phyloP scores from a whole-genome alignment of 1,139 yeast species.

The Suhomyces maxii region DNA sequence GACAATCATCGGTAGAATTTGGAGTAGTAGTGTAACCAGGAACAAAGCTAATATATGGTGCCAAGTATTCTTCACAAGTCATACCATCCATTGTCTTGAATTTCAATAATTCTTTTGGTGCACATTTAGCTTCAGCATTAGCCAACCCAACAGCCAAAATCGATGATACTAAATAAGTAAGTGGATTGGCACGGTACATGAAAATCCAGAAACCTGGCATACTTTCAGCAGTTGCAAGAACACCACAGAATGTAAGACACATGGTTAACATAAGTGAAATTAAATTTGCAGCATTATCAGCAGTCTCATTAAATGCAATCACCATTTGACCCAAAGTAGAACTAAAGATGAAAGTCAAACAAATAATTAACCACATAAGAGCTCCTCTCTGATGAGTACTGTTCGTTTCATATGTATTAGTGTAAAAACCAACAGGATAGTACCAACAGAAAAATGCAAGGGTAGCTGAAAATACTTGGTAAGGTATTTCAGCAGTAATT shows the following conservation, averaged over 20 bases:
- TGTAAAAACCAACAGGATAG: constrained; percentile 73
- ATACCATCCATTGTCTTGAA: constrained; percentile 58
- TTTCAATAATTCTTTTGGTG: constrained; percentile 46
- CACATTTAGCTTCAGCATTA: constrained; percentile 50
- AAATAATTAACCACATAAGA: constrained; percentile 43
- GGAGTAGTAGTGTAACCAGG: constrained; percentile 39
- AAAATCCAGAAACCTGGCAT: constrained; percentile 62
- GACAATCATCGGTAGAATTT: constrained; percentile 41
- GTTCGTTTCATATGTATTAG: constrained; percentile 46
- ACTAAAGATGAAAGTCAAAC: constrained; percentile 26
- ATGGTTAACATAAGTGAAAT: constrained; percentile 41
- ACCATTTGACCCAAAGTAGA: constrained; percentile 21
- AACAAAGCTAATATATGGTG: constrained; percentile 29
- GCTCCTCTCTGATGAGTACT: constrained; percentile 38
- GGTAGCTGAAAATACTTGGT: constrained; percentile 67
- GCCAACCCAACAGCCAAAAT: constrained; percentile 47
- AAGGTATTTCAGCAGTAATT: constrained; percentile 72
- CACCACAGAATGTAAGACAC: constrained; percentile 53
- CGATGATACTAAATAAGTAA: constrained; percentile 54
- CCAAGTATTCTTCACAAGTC: constrained; percentile 45
- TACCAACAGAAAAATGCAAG: constrained; percentile 73
- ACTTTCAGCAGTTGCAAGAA: constrained; percentile 43
- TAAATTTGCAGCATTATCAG: constrained; percentile 46
- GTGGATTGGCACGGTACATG: constrained; percentile 57
- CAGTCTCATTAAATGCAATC: constrained; percentile 16